These are phyloP conservation scores for Chrysoporthe austroafricana DNA, from an alignment of 2,329 filamentous ascomycete genomes.

Conservation along the genomic window DNA sequence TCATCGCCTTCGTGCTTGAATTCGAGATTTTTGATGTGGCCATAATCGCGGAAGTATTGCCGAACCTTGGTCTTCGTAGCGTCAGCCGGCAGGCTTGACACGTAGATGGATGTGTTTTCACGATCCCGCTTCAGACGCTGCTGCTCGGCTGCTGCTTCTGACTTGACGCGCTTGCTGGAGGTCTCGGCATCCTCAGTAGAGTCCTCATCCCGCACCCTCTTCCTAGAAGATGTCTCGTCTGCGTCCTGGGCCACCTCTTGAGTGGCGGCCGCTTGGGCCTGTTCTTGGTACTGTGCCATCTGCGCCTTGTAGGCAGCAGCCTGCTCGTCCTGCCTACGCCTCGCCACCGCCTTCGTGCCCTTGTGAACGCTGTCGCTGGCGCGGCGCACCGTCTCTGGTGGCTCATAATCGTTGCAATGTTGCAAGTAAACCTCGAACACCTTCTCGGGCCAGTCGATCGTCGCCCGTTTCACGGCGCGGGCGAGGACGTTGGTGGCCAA, in stretches of 20 bases:
- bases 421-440: conserved; percentile 74
- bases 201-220: conserved; percentile 75
- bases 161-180: conserved; percentile 69
- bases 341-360: conserved; percentile 64
- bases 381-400: conserved; percentile 72
- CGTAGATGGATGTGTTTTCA: conserved; percentile 84
- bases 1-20: conserved; percentile 65
- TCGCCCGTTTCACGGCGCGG: conserved; percentile 65
- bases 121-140: conserved; percentile 73
- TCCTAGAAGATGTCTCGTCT: conserved; percentile 47
- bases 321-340: conserved; percentile 68
- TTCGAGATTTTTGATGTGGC: conserved; percentile 78
- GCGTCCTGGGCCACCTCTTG: conserved; percentile 40
- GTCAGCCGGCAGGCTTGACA: conserved; percentile 74
- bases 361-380: conserved; percentile 76
- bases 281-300: conserved; percentile 40
- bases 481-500: conserved; percentile 77
- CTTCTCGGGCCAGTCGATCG: conserved; percentile 77
- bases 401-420: conserved; percentile 90
- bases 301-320: conserved; percentile 61
- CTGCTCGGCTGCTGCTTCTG: conserved; percentile 40
- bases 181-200: conserved; percentile 53
- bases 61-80: conserved; percentile 74
- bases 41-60: conserved; percentile 91
- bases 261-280: conserved; percentile 39